Conservation (phyloP, 495 filamentous ascomycete species). For the Clavariopsis aquatica region DNA sequence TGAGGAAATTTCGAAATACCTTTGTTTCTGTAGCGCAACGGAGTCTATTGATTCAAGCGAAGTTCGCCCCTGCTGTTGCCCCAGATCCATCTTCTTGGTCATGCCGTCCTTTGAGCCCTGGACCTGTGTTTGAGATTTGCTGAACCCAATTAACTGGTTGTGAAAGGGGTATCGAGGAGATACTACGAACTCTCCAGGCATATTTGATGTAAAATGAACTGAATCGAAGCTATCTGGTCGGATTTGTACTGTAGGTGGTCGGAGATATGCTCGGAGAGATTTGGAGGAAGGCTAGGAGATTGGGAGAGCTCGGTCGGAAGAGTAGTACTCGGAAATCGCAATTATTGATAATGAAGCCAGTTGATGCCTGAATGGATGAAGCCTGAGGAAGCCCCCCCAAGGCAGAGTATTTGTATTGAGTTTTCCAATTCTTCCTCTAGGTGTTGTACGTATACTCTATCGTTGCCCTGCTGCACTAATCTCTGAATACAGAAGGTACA, state of each 20-base stretch:
- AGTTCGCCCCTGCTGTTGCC: not conserved
- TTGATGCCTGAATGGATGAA: no score
- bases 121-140: not conserved
- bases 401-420: no score
- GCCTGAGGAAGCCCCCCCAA: no score
- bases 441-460: no score
- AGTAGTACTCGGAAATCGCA: no score
- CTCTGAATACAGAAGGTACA: no score
- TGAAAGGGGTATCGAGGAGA: not conserved
- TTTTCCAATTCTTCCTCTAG: no score
- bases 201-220: no score
- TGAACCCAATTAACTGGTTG: slow-evolving; percentile 2
- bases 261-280: not conserved
- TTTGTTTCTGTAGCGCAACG: slow-evolving; percentile 5
- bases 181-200: slow-evolving; percentile 12
- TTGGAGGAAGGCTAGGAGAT: not conserved
- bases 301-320: no score
- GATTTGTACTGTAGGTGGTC: not conserved
- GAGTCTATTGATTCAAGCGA: slow-evolving; percentile 2
- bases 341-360: no score
- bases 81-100: not conserved
- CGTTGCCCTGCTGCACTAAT: no score
- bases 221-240: not conserved
- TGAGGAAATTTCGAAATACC: not conserved
- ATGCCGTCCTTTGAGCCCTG: not conserved